Evolutionary conservation across 192 early-diverging fungal genomes (phyloP).

Genomic region (Chytriomyces hyalinus): DNA sequence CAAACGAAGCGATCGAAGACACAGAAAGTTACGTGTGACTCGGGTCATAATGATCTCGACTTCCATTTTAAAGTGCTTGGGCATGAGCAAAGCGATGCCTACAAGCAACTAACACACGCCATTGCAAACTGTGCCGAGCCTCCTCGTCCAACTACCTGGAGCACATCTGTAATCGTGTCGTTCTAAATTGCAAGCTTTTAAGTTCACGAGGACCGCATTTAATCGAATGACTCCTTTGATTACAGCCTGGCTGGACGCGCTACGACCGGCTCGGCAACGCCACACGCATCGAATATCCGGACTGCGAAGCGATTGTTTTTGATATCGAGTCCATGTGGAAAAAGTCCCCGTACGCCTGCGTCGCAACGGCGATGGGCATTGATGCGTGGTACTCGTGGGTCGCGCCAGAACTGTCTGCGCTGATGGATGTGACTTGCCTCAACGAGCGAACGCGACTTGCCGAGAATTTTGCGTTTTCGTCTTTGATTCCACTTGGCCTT

Average conservation of each 20-base stretch:
- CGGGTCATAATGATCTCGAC: constrained; percentile 52
- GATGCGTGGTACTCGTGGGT: constrained; percentile 92
- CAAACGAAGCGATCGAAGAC: constrained; percentile 11
- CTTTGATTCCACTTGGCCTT: constrained; percentile 72
- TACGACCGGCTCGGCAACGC: constrained; percentile 54
- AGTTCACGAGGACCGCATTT: no score
- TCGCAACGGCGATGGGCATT: constrained; percentile 78
- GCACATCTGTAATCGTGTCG: constrained; percentile 8
- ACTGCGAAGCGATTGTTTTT: constrained; percentile 76
- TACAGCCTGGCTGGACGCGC: constrained; percentile 76
- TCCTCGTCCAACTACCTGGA: constrained; percentile 22
- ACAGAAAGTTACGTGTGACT: background rate
- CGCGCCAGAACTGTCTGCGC: constrained; percentile 74
- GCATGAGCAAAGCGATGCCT: constrained; percentile 62
- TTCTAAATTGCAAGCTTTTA: no score
- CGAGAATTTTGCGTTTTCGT: constrained; percentile 1
- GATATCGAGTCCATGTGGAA: constrained; percentile 81
- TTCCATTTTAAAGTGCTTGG: constrained; percentile 83
- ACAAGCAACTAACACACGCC: constrained; percentile 56
- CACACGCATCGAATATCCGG: constrained; percentile 37
- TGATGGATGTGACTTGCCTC: background rate
- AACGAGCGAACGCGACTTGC: constrained; percentile 2
- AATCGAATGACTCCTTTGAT: no score
- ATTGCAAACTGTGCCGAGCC: constrained; percentile 52
- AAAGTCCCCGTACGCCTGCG: constrained; percentile 73